These are phyloP conservation scores for Aureobasidium sp. DNA, from an alignment of 2,329 filamentous ascomycete species.

Conservation along the genomic window DNA sequence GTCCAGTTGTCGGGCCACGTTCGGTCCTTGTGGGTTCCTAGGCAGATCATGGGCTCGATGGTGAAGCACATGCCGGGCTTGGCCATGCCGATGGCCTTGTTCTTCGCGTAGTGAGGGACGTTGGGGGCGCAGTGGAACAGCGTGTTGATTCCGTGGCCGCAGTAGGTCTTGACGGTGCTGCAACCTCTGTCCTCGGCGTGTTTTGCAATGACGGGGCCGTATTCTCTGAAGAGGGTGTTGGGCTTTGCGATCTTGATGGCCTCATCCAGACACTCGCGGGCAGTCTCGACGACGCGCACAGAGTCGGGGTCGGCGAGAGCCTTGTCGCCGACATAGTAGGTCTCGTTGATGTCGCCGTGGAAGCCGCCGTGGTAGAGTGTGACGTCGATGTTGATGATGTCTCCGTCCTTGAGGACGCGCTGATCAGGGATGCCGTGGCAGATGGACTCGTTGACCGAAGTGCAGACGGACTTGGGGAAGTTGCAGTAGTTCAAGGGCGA, in stretches of 20 bases:
- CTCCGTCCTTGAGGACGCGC: constrained; percentile 77
- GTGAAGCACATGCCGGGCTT: constrained; percentile 98
- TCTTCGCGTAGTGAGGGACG: constrained; percentile 95
- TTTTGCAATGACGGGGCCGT: constrained; percentile 92
- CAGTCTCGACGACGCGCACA: constrained; percentile 83
- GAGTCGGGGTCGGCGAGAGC: constrained; percentile 76
- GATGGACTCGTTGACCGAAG: constrained; percentile 93
- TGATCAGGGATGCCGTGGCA: constrained; percentile 98
- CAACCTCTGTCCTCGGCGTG: constrained; percentile 79
- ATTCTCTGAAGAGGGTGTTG: constrained; percentile 84
- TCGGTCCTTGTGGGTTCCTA: constrained; percentile 84
- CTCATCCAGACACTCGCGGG: constrained; percentile 82
- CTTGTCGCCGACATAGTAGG: constrained; percentile 92
- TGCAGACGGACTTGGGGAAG: constrained; percentile 98
- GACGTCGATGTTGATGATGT: constrained; percentile 96
- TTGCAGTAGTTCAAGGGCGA: constrained; percentile 92
- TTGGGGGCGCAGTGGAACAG: constrained; percentile 92
- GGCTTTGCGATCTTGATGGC: constrained; percentile 90
- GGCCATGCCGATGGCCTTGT: constrained; percentile 90
- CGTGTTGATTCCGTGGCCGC: constrained; percentile 89
- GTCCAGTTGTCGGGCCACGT: constrained; percentile 99
- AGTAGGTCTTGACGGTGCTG: constrained; percentile 92
- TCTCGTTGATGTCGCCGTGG: constrained; percentile 96
- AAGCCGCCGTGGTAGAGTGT: constrained; percentile 91
- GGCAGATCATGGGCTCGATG: constrained; percentile 95